These are phyloP conservation scores for Xanthoconium purpureum DNA, from an alignment of 768 basidiomycete genomes.

Conservation along the genomic window DNA sequence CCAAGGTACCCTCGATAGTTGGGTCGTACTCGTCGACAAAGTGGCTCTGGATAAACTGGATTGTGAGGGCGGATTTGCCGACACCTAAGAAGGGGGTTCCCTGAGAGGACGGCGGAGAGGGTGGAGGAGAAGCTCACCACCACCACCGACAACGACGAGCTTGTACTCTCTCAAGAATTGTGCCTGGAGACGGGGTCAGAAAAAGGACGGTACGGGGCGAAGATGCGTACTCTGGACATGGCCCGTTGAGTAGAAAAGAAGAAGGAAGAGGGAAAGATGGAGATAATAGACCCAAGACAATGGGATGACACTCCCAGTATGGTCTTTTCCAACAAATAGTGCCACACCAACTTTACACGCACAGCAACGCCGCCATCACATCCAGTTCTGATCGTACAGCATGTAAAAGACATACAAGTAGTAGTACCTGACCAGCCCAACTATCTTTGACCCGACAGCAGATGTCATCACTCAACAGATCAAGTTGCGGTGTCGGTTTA, in stretches of 20 bases:
- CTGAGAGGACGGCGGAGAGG: conserved; percentile 12
- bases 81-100: conserved; percentile 22
- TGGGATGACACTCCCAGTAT: conserved; percentile 5
- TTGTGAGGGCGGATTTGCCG: conserved; percentile 91
- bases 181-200: conserved; percentile 44
- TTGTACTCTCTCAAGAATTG: conserved; percentile 96
- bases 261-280: conserved; percentile 7
- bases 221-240: conserved; percentile 32
- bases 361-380: not conserved
- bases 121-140: conserved; percentile 61
- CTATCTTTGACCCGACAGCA: no score
- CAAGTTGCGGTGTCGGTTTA: no score
- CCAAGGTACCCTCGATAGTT: conserved; percentile 77
- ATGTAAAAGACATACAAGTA: no score
- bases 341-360: conserved; percentile 17
- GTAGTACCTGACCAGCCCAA: no score
- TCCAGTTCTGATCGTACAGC: no score
- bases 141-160: conserved; percentile 97
- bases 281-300: conserved; percentile 7
- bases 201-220: not conserved
- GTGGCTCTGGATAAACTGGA: conserved; percentile 96
- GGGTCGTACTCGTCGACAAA: conserved; percentile 94
- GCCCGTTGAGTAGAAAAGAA: conserved; percentile 3
- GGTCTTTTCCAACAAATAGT: conserved; percentile 26
- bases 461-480: no score